These are phyloP conservation scores for Nothophaeocryptopus gaeumannii DNA, from an alignment of 2,329 filamentous ascomycete species.

Conservation along the genomic window DNA sequence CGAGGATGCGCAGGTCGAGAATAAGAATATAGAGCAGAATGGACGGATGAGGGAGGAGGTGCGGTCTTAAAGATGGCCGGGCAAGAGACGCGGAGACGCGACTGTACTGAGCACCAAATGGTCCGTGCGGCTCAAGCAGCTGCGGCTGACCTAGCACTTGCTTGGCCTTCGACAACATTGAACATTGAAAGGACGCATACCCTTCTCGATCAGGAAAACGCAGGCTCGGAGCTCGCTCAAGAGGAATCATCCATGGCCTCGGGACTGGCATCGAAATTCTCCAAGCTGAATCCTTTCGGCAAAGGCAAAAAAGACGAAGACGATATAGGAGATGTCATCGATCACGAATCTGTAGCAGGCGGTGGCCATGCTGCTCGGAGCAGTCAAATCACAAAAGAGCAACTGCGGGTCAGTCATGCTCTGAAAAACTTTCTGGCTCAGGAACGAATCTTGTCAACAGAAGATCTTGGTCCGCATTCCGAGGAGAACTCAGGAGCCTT, in stretches of 20 bases:
- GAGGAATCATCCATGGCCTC: slow-evolving; percentile 9
- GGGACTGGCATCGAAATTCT: slow-evolving; percentile 30
- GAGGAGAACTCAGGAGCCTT: slow-evolving; percentile 49
- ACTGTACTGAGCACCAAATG: too few relatives aligned
- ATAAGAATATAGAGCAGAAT: too few relatives aligned
- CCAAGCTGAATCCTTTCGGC: slow-evolving; percentile 44
- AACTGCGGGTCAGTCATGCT: slow-evolving; percentile 59
- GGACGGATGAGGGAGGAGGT: too few relatives aligned
- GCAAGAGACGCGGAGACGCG: too few relatives aligned
- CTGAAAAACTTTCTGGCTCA: slow-evolving; percentile 56
- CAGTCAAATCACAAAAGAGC: slow-evolving; percentile 49
- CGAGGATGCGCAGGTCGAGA: too few relatives aligned
- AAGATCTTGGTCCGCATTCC: slow-evolving; percentile 43
- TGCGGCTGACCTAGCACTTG: too few relatives aligned
- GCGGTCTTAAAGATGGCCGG: too few relatives aligned
- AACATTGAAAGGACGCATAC: too few relatives aligned
- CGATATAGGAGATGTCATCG: slow-evolving; percentile 54
- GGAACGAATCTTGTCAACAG: slow-evolving; percentile 50
- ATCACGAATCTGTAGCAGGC: slow-evolving; percentile 52
- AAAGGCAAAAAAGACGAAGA: slow-evolving; percentile 45
- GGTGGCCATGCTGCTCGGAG: slow-evolving; percentile 57
- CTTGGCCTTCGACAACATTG: too few relatives aligned
- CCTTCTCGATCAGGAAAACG: too few relatives aligned
- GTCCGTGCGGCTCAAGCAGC: too few relatives aligned
- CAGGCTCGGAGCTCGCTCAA: too few relatives aligned